Conservation (phyloP, 2,329 filamentous ascomycete genomes). For the Aspergillus versicolor region DNA sequence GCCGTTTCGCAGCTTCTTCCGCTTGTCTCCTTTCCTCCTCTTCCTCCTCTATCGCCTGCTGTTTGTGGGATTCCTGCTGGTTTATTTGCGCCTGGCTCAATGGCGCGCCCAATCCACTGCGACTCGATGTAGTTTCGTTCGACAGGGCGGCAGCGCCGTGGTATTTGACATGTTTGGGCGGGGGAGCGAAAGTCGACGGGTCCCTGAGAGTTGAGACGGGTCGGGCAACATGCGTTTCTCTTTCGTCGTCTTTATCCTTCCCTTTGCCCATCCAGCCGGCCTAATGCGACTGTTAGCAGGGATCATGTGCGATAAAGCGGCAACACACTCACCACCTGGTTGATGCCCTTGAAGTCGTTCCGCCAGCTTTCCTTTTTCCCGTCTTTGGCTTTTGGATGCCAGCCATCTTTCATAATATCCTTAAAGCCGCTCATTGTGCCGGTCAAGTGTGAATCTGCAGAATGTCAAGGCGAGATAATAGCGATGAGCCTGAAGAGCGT, state of each 20-base stretch:
- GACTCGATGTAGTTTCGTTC: slow-evolving; percentile 46
- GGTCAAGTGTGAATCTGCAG: neutral
- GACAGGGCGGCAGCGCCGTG: slow-evolving; percentile 47
- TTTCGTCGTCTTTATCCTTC: slow-evolving; percentile 45
- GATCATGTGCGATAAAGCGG: slow-evolving; percentile 10
- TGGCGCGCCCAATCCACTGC: slow-evolving; percentile 45
- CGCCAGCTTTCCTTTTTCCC: slow-evolving; percentile 56
- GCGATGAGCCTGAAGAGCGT: neutral
- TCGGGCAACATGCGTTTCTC: slow-evolving; percentile 53
- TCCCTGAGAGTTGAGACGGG: slow-evolving; percentile 73
- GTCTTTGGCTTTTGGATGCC: slow-evolving; percentile 55
- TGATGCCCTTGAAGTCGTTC: slow-evolving; percentile 57
- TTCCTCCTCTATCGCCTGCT: slow-evolving; percentile 16
- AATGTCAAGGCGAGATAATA: neutral
- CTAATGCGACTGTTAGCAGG: slow-evolving; percentile 38
- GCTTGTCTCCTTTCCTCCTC: slow-evolving; percentile 16
- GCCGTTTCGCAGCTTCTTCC: slow-evolving; percentile 34
- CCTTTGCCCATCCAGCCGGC: slow-evolving; percentile 60
- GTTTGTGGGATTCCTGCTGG: slow-evolving; percentile 27
- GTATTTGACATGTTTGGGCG: slow-evolving; percentile 65
- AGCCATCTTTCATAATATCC: slow-evolving; percentile 51
- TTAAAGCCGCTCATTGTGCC: slow-evolving; percentile 48
- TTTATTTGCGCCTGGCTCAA: slow-evolving; percentile 40
- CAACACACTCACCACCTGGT: slow-evolving; percentile 49
- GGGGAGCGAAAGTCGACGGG: slow-evolving; percentile 74